Conservation (phyloP, 2,329 filamentous ascomycete genomes). For the Cordyceps cateniannulata region DNA sequence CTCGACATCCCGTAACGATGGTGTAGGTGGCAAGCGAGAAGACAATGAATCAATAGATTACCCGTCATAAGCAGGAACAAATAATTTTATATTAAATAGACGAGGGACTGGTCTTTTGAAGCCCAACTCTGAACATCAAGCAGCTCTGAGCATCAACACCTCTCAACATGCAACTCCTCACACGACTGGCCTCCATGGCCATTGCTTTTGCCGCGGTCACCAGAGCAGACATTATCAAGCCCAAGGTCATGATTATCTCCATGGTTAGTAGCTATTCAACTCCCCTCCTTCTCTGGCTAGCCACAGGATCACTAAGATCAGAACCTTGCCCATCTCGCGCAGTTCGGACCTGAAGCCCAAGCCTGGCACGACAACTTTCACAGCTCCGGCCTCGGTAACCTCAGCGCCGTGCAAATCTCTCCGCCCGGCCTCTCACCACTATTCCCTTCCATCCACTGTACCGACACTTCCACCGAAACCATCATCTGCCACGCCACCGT, state of each 20-base stretch:
- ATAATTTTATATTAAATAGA: neutral
- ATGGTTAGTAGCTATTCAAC: slow-evolving; percentile 39
- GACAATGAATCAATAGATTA: neutral
- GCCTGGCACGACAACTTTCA: slow-evolving; percentile 53
- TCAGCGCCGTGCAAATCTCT: slow-evolving; percentile 47
- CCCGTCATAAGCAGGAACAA: neutral
- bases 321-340: neutral
- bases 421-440: slow-evolving; percentile 56
- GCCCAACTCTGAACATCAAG: too few relatives aligned
- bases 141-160: neutral
- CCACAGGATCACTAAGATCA: too few relatives aligned
- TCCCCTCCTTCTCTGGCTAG: too few relatives aligned
- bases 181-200: neutral
- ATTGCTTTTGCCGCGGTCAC: slow-evolving; percentile 4
- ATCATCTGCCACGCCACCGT: slow-evolving; percentile 67
- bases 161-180: neutral
- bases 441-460: slow-evolving; percentile 61
- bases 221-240: slow-evolving; percentile 30
- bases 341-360: slow-evolving; percentile 57
- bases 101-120: too few relatives aligned
- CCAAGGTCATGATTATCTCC: slow-evolving; percentile 57
- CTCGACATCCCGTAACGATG: neutral
- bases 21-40: neutral
- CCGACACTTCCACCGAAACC: slow-evolving; percentile 43
- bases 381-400: slow-evolving; percentile 40